Base-by-base conservation (phyloP, 352 stramenopile species). In the Phytopythium montanum region DNA sequence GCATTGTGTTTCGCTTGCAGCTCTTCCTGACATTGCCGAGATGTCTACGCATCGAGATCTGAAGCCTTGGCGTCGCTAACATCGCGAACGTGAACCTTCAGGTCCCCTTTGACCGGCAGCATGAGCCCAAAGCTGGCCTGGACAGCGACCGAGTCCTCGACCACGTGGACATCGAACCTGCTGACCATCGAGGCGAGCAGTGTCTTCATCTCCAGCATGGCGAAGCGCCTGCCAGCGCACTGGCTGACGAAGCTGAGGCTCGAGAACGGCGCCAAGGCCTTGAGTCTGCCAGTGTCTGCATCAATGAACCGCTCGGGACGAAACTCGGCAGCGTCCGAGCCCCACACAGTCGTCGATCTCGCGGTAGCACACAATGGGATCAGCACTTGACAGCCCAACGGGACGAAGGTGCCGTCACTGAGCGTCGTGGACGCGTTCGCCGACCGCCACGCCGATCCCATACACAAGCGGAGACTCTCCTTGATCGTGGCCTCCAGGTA, bases 161-260 rank as follows among this genome's bases (percentile, higher is more conserved):
- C 64, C 7, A 49, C 70, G 18, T 50, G 50, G 59, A 88, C 52
- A 29, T 86, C 71, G 68, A 88, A 88, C 29, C 64, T 62, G 26
- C 65, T 68, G 3, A 90, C 51, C 18, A 92, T 53, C 25, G 60
- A 71, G 12, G 79, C 76, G 19, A 76, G 63, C 38, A 79, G 66
- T 3, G 88, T 64, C 50, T 90, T 88, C 69, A 88, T 85, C 69
- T 90, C 77, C 19, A 92, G 45, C 67, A 92, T 82, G 9, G 79
- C 76, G 31, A 92, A 71, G 33, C 60, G 70, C 44, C 73, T 74
- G 39, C 87, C 87, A 5, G 93, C 62, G 52, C 87, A 96, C 39
- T 69, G 76, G 7, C 70, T 77, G 31, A 86, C 74, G 65, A 96
- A 95, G 12, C 72, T 71, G 14, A 73, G 79, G 58, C 88, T 90